A percentile compares a stretch with the other conserved stretches of the same genome.
Evolutionary conservation across 306 rosid species (phyloP).

Genomic region (Neltuma alba): DNA sequence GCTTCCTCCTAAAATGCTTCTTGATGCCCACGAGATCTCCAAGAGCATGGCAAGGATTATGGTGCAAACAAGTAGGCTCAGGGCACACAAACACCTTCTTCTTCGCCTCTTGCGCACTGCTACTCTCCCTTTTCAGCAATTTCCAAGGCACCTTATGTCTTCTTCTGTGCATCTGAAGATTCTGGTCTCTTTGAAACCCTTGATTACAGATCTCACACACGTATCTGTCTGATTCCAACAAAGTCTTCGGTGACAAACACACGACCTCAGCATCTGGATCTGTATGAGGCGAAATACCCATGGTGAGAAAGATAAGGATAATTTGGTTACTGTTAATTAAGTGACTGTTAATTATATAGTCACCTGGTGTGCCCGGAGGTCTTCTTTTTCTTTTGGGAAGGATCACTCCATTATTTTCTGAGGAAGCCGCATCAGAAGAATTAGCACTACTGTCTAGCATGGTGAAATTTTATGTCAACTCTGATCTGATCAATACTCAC

Average conservation of each 20-base stretch:
- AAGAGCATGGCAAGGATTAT: slow-evolving; percentile 86
- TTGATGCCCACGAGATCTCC: slow-evolving; percentile 97
- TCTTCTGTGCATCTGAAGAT: slow-evolving; percentile 95
- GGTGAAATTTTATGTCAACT: slow-evolving; percentile 39
- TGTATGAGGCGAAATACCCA: slow-evolving; percentile 7
- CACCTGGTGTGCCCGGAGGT: slow-evolving; percentile 99
- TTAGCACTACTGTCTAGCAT: slow-evolving; percentile 52
- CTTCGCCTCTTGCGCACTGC: slow-evolving; percentile 45
- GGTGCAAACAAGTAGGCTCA: slow-evolving; percentile 83
- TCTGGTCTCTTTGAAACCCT: slow-evolving; percentile 96
- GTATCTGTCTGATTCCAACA: slow-evolving; percentile 85
- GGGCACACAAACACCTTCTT: slow-evolving; percentile 94
- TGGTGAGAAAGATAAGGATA: background rate
- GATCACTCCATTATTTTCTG: slow-evolving; percentile 34
- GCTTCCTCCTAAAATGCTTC: slow-evolving; percentile 89
- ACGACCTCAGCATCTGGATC: slow-evolving; percentile 99
- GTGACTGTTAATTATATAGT: background rate
- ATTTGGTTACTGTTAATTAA: background rate
- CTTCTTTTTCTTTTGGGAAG: slow-evolving; percentile 84
- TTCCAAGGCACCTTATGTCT: slow-evolving; percentile 98
- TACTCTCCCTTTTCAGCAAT: slow-evolving; percentile 59
- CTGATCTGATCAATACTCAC: background rate
- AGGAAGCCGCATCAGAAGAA: slow-evolving; percentile 18
- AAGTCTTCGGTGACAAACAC: slow-evolving; percentile 82
- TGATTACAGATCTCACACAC: slow-evolving; percentile 99